Conservation (phyloP, 2,329 filamentous ascomycete species). For the Pleoardoris graminearum region DNA sequence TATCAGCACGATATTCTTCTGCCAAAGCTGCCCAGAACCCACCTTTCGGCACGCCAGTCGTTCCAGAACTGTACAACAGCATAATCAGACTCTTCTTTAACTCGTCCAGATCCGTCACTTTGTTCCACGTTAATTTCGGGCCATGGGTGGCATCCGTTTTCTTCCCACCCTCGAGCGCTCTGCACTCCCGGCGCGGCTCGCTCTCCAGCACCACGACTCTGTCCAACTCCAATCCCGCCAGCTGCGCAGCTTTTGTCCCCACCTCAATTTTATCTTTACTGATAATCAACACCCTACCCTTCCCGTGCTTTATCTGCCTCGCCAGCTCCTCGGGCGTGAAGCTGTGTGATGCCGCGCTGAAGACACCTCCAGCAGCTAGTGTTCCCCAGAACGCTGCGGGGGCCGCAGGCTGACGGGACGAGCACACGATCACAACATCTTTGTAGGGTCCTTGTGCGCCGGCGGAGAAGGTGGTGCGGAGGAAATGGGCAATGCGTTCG, state of each 20-base stretch:
- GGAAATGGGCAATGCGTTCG: conserved; percentile 57
- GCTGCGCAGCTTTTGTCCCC: conserved; percentile 52
- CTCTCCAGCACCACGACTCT: conserved; percentile 48
- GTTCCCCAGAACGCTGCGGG: conserved; percentile 59
- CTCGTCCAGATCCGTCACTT: conserved; percentile 53
- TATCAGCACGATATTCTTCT: background rate
- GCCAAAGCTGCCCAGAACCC: background rate
- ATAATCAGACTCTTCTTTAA: conserved; percentile 50
- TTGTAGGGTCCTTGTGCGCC: conserved; percentile 53
- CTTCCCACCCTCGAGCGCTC: conserved; percentile 33
- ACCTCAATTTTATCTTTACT: conserved; percentile 54
- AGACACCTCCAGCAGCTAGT: conserved; percentile 62
- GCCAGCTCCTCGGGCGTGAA: conserved; percentile 55
- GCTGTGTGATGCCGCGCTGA: conserved; percentile 55
- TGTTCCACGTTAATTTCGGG: conserved; percentile 48
- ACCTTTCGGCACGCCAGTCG: conserved; percentile 49
- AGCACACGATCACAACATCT: conserved; percentile 57
- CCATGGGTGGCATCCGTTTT: conserved; percentile 13
- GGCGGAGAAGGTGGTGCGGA: conserved; percentile 56
- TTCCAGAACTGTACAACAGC: conserved; percentile 50
- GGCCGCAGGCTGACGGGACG: conserved; percentile 57
- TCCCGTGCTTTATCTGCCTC: conserved; percentile 48
- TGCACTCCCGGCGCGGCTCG: conserved; percentile 48
- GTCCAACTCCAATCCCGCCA: conserved; percentile 49
- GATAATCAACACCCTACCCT: conserved; percentile 47